These are phyloP conservation scores for Raphanus hybrid DNA, from an alignment of 441 rosid species.

Conservation along the genomic window DNA sequence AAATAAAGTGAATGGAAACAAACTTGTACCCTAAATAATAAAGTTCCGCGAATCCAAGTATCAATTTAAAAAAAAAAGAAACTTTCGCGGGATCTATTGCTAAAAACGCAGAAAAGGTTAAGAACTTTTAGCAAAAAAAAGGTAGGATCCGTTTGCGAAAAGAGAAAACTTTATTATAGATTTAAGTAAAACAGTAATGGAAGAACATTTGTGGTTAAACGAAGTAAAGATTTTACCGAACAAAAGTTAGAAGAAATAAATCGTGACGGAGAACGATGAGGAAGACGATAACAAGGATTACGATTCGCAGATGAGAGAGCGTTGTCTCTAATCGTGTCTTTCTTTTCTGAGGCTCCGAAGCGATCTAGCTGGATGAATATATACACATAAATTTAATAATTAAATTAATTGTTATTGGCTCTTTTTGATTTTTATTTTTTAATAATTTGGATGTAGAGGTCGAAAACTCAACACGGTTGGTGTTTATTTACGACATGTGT, in stretches of 20 bases:
- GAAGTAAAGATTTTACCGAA: conserved; percentile 26
- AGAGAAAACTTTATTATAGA: not conserved
- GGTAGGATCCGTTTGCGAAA: not conserved
- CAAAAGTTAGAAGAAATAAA: conserved; percentile 21
- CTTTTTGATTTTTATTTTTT: not conserved
- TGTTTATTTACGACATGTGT: conserved; percentile 14
- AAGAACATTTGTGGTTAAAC: not conserved
- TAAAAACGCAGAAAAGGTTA: conserved; percentile 34
- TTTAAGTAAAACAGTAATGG: not conserved
- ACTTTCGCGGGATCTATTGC: conserved; percentile 10
- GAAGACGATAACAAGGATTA: conserved; percentile 35
- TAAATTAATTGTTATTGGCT: not conserved
- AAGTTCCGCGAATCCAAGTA: not conserved
- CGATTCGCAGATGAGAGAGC: conserved; percentile 27
- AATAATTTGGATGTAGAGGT: not conserved
- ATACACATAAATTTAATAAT: not conserved
- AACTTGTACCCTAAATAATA: not conserved
- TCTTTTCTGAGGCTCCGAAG: conserved; percentile 23
- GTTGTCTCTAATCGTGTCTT: not conserved
- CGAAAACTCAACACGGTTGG: conserved; percentile 41
- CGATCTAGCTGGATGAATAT: conserved; percentile 36
- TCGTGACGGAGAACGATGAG: conserved; percentile 5
- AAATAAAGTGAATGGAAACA: not conserved
- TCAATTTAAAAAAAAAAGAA: conserved; percentile 10
- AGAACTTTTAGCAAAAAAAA: conserved; percentile 21